Conservation (phyloP, 2,329 filamentous ascomycete species). For the Aschersonia sp. region DNA sequence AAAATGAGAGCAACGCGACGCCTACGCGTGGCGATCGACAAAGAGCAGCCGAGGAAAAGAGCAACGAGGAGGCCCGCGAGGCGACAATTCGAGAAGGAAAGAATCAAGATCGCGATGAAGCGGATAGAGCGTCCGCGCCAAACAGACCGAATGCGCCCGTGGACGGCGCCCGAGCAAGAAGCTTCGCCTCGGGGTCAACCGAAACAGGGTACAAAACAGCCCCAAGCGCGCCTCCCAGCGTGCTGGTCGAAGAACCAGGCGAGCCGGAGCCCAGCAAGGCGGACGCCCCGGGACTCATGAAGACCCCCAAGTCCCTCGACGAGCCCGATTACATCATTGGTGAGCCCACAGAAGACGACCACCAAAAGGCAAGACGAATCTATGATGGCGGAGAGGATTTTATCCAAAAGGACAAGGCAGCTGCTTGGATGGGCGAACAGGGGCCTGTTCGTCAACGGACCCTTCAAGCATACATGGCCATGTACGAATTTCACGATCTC, state of each 20-base stretch:
- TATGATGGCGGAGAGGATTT: conserved; percentile 76
- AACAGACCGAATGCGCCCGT: conserved; percentile 12
- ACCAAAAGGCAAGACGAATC: conserved; percentile 65
- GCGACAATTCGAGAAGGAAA: conserved; percentile 15
- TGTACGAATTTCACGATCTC: conserved; percentile 73
- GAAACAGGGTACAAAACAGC: conserved; percentile 26
- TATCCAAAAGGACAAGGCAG: conserved; percentile 63
- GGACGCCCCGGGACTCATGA: conserved; percentile 16
- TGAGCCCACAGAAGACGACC: conserved; percentile 52
- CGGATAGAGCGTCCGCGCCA: conserved; percentile 13
- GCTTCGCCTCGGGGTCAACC: conserved; percentile 20
- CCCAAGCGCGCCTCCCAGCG: conserved; percentile 31
- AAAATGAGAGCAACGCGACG: conserved; percentile 14
- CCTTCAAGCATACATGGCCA: conserved; percentile 70
- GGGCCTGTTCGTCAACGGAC: conserved; percentile 42
- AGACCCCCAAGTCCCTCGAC: conserved; percentile 29
- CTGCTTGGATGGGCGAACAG: conserved; percentile 77
- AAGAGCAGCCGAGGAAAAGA: neutral
- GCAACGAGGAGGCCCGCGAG: conserved; percentile 10
- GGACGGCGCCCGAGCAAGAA: conserved; percentile 25
- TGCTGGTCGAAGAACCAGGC: conserved; percentile 26
- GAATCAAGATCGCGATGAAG: conserved; percentile 5
- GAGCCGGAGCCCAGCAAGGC: conserved; percentile 22
- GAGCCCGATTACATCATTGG: conserved; percentile 44
- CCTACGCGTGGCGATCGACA: conserved; percentile 3